phyloP scores from a whole-genome alignment of 768 basidiomycete species.

The Mycena vitilis region DNA sequence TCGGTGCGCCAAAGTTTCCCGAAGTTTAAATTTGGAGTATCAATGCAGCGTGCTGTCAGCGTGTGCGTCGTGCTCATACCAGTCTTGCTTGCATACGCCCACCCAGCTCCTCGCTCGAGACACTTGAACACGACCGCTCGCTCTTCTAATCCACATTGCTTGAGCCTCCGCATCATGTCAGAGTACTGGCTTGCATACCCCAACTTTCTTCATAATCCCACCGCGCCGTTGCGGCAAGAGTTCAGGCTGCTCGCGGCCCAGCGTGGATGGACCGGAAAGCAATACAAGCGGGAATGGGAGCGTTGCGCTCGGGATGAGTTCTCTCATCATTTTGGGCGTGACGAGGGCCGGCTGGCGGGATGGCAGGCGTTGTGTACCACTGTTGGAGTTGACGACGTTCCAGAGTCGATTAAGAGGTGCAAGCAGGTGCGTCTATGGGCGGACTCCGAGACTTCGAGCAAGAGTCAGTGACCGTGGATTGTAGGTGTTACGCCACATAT shows the following conservation, averaged over 20 bases:
- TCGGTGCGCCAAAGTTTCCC: too few relatives aligned
- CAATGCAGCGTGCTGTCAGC: neutral
- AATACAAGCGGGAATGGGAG: slow-evolving; percentile 26
- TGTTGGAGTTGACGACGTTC: slow-evolving; percentile 17
- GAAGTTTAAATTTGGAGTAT: too few relatives aligned
- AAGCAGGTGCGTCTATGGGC: slow-evolving; percentile 25
- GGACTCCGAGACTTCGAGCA: neutral
- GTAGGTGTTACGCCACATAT: slow-evolving; percentile 19
- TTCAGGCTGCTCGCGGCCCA: slow-evolving; percentile 29
- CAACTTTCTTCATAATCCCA: slow-evolving; percentile 28
- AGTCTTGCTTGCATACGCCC: too few relatives aligned
- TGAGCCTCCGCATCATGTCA: slow-evolving; percentile 11
- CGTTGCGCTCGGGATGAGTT: slow-evolving; percentile 32
- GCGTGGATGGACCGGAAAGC: slow-evolving; percentile 24
- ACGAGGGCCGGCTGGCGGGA: slow-evolving; percentile 26
- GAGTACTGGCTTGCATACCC: slow-evolving; percentile 25
- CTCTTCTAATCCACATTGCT: neutral
- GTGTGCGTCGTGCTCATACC: neutral
- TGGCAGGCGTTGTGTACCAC: slow-evolving; percentile 34
- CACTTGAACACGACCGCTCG: neutral
- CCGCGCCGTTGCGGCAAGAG: slow-evolving; percentile 23
- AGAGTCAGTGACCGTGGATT: neutral
- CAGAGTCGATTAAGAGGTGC: slow-evolving; percentile 30
- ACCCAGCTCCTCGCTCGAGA: too few relatives aligned
- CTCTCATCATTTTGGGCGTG: slow-evolving; percentile 20